Conservation (phyloP, 1,284 basidiomycete genomes). For the Lentinula novae-zelandiae region DNA sequence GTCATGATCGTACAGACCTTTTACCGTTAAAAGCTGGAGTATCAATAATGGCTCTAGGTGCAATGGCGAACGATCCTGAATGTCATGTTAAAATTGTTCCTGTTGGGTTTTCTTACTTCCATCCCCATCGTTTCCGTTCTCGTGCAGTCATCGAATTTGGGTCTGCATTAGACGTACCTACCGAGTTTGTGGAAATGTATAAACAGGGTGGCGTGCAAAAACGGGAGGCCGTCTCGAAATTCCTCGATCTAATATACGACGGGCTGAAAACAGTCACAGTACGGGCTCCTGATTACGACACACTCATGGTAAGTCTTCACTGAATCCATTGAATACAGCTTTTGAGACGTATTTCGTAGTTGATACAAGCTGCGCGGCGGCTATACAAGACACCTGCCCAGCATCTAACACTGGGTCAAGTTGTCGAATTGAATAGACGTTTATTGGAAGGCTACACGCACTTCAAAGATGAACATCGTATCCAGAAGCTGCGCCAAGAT, state of each 20-base stretch:
- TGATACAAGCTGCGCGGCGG: constrained; percentile 93
- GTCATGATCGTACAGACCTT: constrained; percentile 93
- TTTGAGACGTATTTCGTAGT: constrained; percentile 34
- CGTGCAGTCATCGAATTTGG: constrained; percentile 98
- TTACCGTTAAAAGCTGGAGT: constrained; percentile 95
- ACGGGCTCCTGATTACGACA: constrained; percentile 96
- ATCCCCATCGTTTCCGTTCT: constrained; percentile 92
- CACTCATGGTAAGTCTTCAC: constrained; percentile 75
- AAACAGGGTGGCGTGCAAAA: constrained; percentile 88
- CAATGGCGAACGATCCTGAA: constrained; percentile 89
- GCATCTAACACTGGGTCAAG: constrained; percentile 91
- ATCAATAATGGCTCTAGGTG: constrained; percentile 96
- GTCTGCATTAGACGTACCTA: constrained; percentile 83
- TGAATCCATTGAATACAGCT: constrained; percentile 4
- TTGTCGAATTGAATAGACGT: constrained; percentile 94
- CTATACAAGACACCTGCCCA: constrained; percentile 96
- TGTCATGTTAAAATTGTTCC: constrained; percentile 91
- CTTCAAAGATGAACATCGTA: constrained; percentile 92
- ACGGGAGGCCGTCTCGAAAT: constrained; percentile 85
- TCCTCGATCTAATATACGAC: constrained; percentile 93
- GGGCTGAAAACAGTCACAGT: constrained; percentile 97
- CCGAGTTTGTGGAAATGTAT: constrained; percentile 85
- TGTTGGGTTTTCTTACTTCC: constrained; percentile 94
- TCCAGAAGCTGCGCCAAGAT: constrained; percentile 78
- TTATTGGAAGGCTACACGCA: constrained; percentile 92